Evolutionary conservation across 257 asterid genomes (phyloP).

Genomic region (Ajuga chamaepitys): DNA sequence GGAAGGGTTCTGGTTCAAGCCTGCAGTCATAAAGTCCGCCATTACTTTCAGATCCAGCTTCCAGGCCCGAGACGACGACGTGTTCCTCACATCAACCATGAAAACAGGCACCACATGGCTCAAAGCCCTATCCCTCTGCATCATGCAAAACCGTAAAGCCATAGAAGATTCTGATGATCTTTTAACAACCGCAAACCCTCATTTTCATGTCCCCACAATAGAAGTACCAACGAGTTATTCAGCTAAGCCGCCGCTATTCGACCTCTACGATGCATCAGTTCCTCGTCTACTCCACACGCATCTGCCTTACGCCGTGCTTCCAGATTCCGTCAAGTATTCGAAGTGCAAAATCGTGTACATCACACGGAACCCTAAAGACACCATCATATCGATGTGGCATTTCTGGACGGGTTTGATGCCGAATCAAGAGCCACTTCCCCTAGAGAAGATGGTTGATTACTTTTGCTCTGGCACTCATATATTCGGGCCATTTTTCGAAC

Average conservation of each 20-base stretch:
- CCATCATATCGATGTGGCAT: not conserved
- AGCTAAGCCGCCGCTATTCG: not conserved
- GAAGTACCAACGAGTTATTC: not conserved
- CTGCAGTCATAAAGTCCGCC: not conserved
- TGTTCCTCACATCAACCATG: not conserved
- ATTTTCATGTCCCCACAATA: constrained; percentile 11
- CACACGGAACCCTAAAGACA: constrained; percentile 6
- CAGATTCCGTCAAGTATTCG: not conserved
- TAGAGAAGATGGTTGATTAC: constrained; percentile 12
- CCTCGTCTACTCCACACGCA: constrained; percentile 8
- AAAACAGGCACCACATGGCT: constrained; percentile 1
- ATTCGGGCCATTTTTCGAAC: constrained; percentile 30
- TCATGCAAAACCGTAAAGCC: not conserved
- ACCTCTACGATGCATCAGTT: not conserved
- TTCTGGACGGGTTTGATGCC: not conserved
- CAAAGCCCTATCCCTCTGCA: not conserved
- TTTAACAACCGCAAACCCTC: not conserved
- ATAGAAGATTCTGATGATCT: too few relatives aligned
- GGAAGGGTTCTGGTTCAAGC: not conserved
- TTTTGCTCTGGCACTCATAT: constrained; percentile 25
- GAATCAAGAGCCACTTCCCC: not conserved
- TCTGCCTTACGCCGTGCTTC: not conserved
- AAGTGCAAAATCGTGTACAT: not conserved
- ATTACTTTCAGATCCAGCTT: not conserved
- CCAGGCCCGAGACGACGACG: not conserved